phyloP scores from a whole-genome alignment of 2,329 filamentous ascomycete species.

The Lecanoromycetidae sp. region DNA sequence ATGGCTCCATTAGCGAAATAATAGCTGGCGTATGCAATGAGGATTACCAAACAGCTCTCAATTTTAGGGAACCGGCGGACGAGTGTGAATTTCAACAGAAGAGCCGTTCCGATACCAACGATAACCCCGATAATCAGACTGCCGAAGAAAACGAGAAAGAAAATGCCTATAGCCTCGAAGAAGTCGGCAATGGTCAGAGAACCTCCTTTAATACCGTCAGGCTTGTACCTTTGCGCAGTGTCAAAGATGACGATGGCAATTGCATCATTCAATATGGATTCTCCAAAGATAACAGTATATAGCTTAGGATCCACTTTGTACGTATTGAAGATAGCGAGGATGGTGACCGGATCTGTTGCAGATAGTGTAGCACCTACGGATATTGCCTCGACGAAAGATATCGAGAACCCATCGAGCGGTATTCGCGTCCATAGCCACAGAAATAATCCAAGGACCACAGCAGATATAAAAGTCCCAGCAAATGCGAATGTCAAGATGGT shows the following conservation, averaged over 20 bases:
- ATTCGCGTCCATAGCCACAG: constrained; percentile 81
- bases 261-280: constrained; percentile 95
- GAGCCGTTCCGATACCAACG: constrained; percentile 74
- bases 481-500: constrained; percentile 97
- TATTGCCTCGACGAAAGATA: constrained; percentile 90
- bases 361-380: constrained; percentile 93
- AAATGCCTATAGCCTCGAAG: constrained; percentile 84
- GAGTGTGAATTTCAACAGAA: constrained; percentile 88
- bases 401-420: constrained; percentile 70
- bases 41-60: constrained; percentile 83
- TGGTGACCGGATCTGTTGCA: constrained; percentile 93
- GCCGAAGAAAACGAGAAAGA: constrained; percentile 91
- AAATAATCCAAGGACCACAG: constrained; percentile 81
- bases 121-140: constrained; percentile 79
- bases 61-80: constrained; percentile 89
- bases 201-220: constrained; percentile 49
- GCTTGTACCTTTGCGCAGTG: constrained; percentile 85
- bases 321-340: constrained; percentile 95
- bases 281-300: constrained; percentile 97
- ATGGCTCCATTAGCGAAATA: constrained; percentile 94
- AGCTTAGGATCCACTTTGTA: constrained; percentile 99
- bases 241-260: constrained; percentile 98
- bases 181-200: constrained; percentile 68
- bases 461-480: constrained; percentile 91
- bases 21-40: constrained; percentile 93